These are phyloP conservation scores for Aleurites moluccanus DNA, from an alignment of 441 rosid genomes.

Conservation along the genomic window DNA sequence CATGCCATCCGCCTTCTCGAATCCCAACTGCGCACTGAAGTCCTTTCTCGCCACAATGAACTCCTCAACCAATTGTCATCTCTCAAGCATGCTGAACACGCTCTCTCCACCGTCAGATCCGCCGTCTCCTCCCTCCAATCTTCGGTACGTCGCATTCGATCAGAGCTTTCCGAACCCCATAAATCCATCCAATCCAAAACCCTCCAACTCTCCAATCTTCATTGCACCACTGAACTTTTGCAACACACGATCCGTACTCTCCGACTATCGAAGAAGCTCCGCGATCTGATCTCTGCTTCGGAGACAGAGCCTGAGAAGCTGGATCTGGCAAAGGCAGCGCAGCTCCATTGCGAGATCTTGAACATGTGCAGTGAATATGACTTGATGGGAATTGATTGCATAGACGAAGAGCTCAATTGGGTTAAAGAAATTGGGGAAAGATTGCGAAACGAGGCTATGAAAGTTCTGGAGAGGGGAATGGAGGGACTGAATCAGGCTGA, in stretches of 20 bases:
- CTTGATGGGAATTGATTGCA: conserved; percentile 62
- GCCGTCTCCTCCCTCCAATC: conserved; percentile 83
- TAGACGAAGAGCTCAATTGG: conserved; percentile 72
- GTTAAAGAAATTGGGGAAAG: conserved; percentile 66
- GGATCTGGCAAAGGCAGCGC: conserved; percentile 94
- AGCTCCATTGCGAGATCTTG: conserved; percentile 79
- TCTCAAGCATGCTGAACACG: conserved; percentile 75
- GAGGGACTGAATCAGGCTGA: conserved; percentile 96
- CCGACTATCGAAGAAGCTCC: conserved; percentile 75
- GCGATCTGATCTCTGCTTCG: conserved; percentile 55
- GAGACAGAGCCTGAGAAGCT: conserved; percentile 65
- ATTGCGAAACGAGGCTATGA: conserved; percentile 71
- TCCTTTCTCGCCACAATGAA: conserved; percentile 78
- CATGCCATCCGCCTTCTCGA: conserved; percentile 91
- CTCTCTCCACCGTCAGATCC: conserved; percentile 84
- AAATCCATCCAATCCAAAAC: conserved; percentile 64
- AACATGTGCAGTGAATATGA: conserved; percentile 76
- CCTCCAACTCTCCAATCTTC: conserved; percentile 68
- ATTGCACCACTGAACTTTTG: conserved; percentile 61
- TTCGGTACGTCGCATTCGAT: conserved; percentile 71
- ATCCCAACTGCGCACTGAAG: conserved; percentile 84
- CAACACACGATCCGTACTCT: conserved; percentile 78
- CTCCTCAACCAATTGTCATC: conserved; percentile 90
- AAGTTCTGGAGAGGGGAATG: conserved; percentile 86
- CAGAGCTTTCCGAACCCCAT: conserved; percentile 84